Conservation (phyloP, 1,139 yeast genomes). For the Spathaspora sp. region DNA sequence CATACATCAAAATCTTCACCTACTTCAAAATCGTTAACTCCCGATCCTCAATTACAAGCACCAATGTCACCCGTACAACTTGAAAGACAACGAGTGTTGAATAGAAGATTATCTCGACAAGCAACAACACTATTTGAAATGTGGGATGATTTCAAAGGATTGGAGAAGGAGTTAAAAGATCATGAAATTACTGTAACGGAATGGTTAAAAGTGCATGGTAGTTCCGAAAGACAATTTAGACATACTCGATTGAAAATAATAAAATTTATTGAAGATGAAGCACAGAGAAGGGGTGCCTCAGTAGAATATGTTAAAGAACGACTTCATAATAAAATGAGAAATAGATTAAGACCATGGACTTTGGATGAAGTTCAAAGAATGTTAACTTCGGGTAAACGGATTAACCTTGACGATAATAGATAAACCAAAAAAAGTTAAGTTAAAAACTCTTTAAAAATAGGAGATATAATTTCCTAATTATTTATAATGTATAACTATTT, state of each 20-base stretch:
- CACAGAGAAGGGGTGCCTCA: conserved; percentile 20
- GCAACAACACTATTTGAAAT: conserved; percentile 35
- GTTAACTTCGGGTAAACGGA: conserved; percentile 34
- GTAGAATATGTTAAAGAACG: conserved; percentile 31
- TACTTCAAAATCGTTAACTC: conserved; percentile 1
- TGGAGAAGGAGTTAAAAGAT: conserved; percentile 28
- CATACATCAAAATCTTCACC: not conserved
- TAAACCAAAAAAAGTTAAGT: conserved; percentile 1
- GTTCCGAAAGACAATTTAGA: conserved; percentile 34
- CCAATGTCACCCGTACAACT: conserved; percentile 12
- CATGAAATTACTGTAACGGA: conserved; percentile 33
- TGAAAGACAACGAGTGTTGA: conserved; percentile 24
- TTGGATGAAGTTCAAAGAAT: conserved; percentile 40
- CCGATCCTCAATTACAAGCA: conserved; percentile 1
- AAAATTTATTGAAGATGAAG: conserved; percentile 35
- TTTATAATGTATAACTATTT: conserved; percentile 1
- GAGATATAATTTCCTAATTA: not conserved
- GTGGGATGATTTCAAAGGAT: conserved; percentile 40
- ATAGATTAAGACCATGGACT: conserved; percentile 36
- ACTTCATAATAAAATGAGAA: conserved; percentile 34
- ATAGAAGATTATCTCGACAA: conserved; percentile 31
- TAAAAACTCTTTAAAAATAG: not conserved
- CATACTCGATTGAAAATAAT: conserved; percentile 36
- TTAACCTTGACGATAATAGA: conserved; percentile 24
- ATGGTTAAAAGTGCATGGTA: conserved; percentile 37